These are phyloP conservation scores for Excoecaria agallocha DNA, from an alignment of 345 rosid species.

Conservation along the genomic window DNA sequence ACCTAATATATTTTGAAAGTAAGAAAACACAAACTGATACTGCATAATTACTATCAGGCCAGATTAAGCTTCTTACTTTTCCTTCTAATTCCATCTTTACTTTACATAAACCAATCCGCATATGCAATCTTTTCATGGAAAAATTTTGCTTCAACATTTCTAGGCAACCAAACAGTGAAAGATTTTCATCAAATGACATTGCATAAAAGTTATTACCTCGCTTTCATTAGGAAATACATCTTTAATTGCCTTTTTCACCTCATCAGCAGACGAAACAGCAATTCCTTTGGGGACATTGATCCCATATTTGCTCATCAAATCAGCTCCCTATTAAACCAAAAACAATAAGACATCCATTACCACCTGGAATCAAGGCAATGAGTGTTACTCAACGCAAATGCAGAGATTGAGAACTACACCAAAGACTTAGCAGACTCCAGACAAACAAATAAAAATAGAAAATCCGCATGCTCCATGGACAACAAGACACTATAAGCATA, in stretches of 20 bases:
- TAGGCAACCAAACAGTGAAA: neutral
- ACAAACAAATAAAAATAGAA: neutral
- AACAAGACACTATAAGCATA: neutral
- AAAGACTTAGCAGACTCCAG: neutral
- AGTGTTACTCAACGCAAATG: neutral
- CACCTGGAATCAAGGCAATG: conserved; percentile 5
- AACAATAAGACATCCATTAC: neutral
- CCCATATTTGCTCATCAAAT: conserved; percentile 88
- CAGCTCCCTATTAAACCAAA: conserved; percentile 65
- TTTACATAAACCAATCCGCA: neutral
- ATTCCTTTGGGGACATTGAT: conserved; percentile 88
- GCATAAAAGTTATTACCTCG: conserved; percentile 46
- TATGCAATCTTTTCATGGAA: neutral
- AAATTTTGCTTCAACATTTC: neutral
- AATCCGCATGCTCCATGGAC: neutral
- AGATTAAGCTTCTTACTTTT: neutral
- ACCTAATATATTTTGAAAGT: neutral
- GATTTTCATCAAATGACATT: neutral
- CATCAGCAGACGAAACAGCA: conserved; percentile 66
- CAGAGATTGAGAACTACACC: neutral
- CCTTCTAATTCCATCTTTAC: neutral
- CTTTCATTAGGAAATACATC: conserved; percentile 61
- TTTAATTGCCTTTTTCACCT: conserved; percentile 56
- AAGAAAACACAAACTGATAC: neutral
- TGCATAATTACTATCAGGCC: neutral